A percentile compares a stretch with the other conserved stretches of the same genome.
Evolutionary conservation across 2,329 filamentous ascomycete species (phyloP).

Genomic region (Gnomoniopsis sp.): DNA sequence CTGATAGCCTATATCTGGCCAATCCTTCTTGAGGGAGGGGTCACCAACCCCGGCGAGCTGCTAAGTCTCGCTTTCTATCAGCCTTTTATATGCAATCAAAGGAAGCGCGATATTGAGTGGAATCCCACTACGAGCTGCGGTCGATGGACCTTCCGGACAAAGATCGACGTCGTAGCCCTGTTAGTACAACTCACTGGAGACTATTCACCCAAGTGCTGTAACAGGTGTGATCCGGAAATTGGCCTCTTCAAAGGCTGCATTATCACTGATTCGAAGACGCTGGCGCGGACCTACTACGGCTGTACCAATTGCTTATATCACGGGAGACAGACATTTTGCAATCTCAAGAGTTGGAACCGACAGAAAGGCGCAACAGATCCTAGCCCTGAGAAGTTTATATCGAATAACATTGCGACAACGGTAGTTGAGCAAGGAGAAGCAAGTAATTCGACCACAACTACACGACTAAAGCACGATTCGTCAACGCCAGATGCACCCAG

Average conservation of each 20-base stretch:
- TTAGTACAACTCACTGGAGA: conserved; percentile 2
- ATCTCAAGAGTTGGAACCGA: background rate
- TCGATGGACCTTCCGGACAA: background rate
- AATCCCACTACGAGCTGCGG: background rate
- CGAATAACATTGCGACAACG: background rate
- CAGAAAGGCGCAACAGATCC: background rate
- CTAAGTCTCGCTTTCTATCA: background rate
- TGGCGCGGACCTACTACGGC: background rate
- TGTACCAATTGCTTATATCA: conserved; percentile 11
- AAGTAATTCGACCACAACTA: background rate
- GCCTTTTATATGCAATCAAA: background rate
- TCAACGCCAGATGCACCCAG: too few relatives aligned
- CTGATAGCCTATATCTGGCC: background rate
- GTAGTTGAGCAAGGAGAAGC: background rate
- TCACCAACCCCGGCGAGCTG: background rate
- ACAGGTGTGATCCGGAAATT: background rate
- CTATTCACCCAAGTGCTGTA: background rate
- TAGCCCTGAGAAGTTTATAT: too few relatives aligned
- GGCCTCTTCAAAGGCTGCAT: conserved; percentile 6
- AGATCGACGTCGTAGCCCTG: conserved; percentile 1
- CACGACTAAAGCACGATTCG: too few relatives aligned
- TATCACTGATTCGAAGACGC: background rate
- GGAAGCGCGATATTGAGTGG: conserved; percentile 3
- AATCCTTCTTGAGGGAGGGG: background rate
- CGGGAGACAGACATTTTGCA: conserved; percentile 11